A percentile compares a stretch with the other conserved stretches of the same genome.
phyloP scores from a whole-genome alignment of 2,329 filamentous ascomycete species.

The Ambrosiella xylebori region DNA sequence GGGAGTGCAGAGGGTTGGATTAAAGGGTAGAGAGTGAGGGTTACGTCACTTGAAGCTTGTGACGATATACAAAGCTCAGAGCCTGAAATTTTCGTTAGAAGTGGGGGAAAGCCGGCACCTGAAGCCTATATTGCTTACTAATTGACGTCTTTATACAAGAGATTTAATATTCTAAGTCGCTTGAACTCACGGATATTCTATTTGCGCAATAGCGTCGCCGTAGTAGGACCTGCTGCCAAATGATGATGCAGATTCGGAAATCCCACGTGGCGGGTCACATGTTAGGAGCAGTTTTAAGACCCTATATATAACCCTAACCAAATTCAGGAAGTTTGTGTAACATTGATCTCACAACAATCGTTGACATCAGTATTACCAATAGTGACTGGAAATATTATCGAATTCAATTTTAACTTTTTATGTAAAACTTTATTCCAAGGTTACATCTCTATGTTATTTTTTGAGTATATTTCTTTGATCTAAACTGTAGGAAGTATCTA shows the following conservation, averaged over 20 bases:
- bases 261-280: conserved; percentile 6
- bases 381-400: background rate
- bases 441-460: too few relatives aligned
- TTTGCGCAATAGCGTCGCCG: background rate
- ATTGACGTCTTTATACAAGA: background rate
- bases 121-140: background rate
- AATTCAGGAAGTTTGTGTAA: background rate
- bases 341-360: background rate
- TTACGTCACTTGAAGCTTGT: background rate
- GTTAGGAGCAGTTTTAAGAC: background rate
- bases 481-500: too few relatives aligned
- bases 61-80: background rate
- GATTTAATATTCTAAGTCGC: background rate
- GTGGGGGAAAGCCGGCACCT: background rate
- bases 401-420: background rate
- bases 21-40: background rate
- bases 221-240: background rate
- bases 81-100: background rate
- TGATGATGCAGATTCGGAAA: conserved; percentile 5
- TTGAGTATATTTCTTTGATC: too few relatives aligned
- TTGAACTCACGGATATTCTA: background rate
- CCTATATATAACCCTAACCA: background rate
- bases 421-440: too few relatives aligned
- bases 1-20: background rate
- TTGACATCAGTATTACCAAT: background rate